Evolutionary conservation across 805 yeast genomes (phyloP).

Genomic region (Kodamaea hsintzibuensis): DNA sequence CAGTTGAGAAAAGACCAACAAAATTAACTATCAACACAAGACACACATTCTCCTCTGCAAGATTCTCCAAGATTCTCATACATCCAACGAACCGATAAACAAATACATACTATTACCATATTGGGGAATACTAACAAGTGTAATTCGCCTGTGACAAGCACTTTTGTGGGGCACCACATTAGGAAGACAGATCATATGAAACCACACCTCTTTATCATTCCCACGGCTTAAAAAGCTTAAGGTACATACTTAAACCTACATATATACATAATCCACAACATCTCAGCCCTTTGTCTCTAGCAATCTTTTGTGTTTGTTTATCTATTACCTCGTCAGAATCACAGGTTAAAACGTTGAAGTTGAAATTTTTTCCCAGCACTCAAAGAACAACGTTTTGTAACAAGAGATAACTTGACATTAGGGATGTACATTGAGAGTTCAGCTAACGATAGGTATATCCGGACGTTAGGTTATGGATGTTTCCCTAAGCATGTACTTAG

Average conservation of each 20-base stretch:
- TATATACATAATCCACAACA: too few relatives aligned
- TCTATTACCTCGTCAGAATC: conserved; percentile 2
- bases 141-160: too few relatives aligned
- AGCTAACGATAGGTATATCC: conserved; percentile 25
- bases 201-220: neutral
- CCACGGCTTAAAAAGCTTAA: neutral
- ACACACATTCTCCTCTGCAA: too few relatives aligned
- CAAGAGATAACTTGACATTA: neutral
- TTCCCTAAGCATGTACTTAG: conserved; percentile 36
- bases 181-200: too few relatives aligned
- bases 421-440: conserved; percentile 9
- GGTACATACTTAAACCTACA: neutral
- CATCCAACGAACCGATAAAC: too few relatives aligned
- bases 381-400: neutral
- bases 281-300: neutral
- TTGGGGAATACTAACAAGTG: too few relatives aligned
- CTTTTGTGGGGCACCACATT: too few relatives aligned
- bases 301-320: conserved; percentile 2
- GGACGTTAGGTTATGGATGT: conserved; percentile 34
- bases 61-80: too few relatives aligned
- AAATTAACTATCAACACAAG: too few relatives aligned
- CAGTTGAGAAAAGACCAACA: neutral
- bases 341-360: neutral
- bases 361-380: neutral
- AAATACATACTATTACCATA: too few relatives aligned